Conservation (phyloP, 805 yeast species). For the Kluyveromyces nonfermentans region DNA sequence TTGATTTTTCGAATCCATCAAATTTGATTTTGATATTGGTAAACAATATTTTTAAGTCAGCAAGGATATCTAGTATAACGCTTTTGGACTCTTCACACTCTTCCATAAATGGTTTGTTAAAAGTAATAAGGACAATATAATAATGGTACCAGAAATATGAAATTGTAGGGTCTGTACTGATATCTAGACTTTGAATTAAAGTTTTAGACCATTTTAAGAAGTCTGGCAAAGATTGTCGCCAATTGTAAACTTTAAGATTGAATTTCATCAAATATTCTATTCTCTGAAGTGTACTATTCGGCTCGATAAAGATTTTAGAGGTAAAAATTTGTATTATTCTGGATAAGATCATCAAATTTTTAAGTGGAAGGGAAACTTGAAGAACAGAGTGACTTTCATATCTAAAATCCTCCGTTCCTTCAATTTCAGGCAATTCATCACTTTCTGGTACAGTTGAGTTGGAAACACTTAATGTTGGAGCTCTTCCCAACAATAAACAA, state of each 20-base stretch:
- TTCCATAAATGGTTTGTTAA: constrained; percentile 52
- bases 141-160: constrained; percentile 47
- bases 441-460: constrained; percentile 55
- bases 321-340: constrained; percentile 30
- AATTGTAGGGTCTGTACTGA: constrained; percentile 41
- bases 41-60: constrained; percentile 23
- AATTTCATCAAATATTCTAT: constrained; percentile 32
- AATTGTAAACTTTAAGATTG: constrained; percentile 40
- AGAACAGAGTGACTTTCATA: constrained; percentile 28
- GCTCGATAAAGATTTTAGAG: constrained; percentile 27
- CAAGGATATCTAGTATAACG: constrained; percentile 23
- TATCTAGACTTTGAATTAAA: constrained; percentile 34
- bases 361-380: constrained; percentile 29
- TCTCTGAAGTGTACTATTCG: constrained; percentile 28
- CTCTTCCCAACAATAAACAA: constrained; percentile 49
- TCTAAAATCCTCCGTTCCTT: constrained; percentile 52
- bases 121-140: constrained; percentile 47
- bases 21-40: constrained; percentile 21
- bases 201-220: constrained; percentile 41
- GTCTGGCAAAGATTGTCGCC: constrained; percentile 43
- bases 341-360: constrained; percentile 38
- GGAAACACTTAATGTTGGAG: constrained; percentile 42
- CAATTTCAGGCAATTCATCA: constrained; percentile 49
- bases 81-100: constrained; percentile 22
- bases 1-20: constrained; percentile 16